These are phyloP conservation scores for Colletotrichum lini DNA, from an alignment of 2,329 filamentous ascomycete species.

Conservation along the genomic window DNA sequence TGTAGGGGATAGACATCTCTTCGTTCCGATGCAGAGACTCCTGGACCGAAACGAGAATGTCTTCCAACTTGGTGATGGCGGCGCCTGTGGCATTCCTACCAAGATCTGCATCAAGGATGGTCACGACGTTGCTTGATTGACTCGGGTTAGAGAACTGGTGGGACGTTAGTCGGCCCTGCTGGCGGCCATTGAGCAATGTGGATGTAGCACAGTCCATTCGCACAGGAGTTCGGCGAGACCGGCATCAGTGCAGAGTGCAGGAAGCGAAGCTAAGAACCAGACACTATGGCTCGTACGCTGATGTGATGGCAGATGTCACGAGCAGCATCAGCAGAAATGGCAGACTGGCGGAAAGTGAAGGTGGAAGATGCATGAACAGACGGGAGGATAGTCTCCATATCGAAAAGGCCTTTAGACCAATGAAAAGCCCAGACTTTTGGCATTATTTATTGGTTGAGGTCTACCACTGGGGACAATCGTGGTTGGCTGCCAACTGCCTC, in stretches of 20 bases:
- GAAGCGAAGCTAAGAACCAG: too few relatives aligned
- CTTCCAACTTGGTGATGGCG: slow-evolving; percentile 68
- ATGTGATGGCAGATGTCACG: neutral
- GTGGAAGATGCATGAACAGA: neutral
- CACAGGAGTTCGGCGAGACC: neutral
- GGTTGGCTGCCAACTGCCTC: neutral
- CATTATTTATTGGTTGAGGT: neutral
- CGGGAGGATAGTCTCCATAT: neutral
- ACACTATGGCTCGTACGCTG: neutral
- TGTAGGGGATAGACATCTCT: slow-evolving; percentile 64
- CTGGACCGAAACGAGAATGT: slow-evolving; percentile 66
- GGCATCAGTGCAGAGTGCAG: neutral
- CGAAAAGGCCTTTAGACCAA: neutral
- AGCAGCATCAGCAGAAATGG: neutral
- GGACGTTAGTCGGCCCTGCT: slow-evolving; percentile 27
- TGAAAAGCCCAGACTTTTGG: neutral
- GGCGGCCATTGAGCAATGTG: slow-evolving; percentile 15
- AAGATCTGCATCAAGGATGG: slow-evolving; percentile 18
- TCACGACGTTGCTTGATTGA: slow-evolving; percentile 26
- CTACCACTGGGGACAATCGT: neutral
- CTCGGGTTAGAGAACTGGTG: slow-evolving; percentile 28
- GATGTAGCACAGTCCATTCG: slow-evolving; percentile 38
- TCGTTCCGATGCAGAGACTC: slow-evolving; percentile 62
- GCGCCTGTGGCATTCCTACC: slow-evolving; percentile 42
- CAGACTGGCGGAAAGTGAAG: neutral